Conservation (phyloP, 495 filamentous ascomycete genomes). For the Trichoderma erinaceum region DNA sequence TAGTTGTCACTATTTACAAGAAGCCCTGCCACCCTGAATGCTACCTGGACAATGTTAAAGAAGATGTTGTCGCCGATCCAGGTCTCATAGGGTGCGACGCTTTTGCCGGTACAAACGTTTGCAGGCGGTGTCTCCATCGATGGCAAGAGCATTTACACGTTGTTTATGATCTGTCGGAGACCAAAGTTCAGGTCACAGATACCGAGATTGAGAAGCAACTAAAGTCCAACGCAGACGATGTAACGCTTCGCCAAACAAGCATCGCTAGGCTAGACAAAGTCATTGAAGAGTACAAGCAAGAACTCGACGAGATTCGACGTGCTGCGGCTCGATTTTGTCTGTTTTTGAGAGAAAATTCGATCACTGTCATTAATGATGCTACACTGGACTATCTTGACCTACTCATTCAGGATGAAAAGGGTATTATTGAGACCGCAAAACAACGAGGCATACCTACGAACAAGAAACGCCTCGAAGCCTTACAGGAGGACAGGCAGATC, state of each 20-base stretch:
- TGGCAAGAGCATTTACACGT: constrained; percentile 35
- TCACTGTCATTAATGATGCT: constrained; percentile 36
- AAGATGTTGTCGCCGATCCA: constrained; percentile 14
- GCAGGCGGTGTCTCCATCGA: constrained; percentile 24
- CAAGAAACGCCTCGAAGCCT: background rate
- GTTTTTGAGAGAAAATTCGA: constrained; percentile 33
- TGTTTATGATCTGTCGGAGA: constrained; percentile 24
- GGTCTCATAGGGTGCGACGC: constrained; percentile 15
- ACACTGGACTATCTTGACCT: constrained; percentile 34
- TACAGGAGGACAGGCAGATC: background rate
- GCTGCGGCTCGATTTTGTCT: constrained; percentile 34
- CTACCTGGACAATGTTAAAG: constrained; percentile 13
- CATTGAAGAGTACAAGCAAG: constrained; percentile 27
- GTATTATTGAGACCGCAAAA: constrained; percentile 7
- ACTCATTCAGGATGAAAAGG: constrained; percentile 25
- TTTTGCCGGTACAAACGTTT: constrained; percentile 7
- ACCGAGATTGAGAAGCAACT: constrained; percentile 23
- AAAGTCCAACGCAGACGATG: constrained; percentile 21
- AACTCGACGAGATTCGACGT: constrained; percentile 28
- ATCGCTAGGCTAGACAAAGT: constrained; percentile 21
- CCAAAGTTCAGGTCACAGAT: constrained; percentile 23
- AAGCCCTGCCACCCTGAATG: constrained; percentile 18
- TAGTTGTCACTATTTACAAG: constrained; percentile 17
- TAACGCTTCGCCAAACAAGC: constrained; percentile 21
- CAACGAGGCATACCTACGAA: constrained; percentile 2